These are phyloP conservation scores for Pyronema omphalodes DNA, from an alignment of 495 filamentous ascomycete genomes.

Conservation along the genomic window DNA sequence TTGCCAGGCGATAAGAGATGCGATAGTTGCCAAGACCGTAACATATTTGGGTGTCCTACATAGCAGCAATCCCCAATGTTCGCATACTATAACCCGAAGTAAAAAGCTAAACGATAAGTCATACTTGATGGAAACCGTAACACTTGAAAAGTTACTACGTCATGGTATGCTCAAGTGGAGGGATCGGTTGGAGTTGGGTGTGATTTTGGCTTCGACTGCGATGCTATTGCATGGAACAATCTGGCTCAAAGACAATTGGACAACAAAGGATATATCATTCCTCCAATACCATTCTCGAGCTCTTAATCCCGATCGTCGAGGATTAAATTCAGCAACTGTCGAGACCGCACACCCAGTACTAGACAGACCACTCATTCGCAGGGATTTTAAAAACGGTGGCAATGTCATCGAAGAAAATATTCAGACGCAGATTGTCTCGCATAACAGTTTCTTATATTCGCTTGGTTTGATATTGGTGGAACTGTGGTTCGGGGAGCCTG, in stretches of 20 bases:
- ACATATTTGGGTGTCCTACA: constrained; percentile 10
- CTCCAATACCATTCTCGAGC: neutral
- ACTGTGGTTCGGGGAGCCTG: constrained; percentile 20
- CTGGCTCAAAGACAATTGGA: constrained; percentile 11
- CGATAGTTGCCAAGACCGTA: neutral
- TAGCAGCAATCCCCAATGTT: constrained; percentile 4
- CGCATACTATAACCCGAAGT: neutral
- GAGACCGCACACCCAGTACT: constrained; percentile 4
- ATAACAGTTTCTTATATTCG: constrained; percentile 21
- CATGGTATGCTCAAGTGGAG: neutral
- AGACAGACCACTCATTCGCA: constrained; percentile 14
- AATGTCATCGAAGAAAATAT: neutral
- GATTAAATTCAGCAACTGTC: neutral
- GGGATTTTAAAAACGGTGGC: constrained; percentile 9
- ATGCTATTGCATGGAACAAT: constrained; percentile 13
- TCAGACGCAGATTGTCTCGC: constrained; percentile 2
- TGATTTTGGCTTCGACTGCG: constrained; percentile 13
- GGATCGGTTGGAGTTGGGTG: constrained; percentile 10
- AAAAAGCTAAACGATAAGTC: neutral
- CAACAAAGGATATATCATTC: constrained; percentile 9
- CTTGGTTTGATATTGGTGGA: constrained; percentile 25
- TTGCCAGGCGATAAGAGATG: constrained; percentile 6
- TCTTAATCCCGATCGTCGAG: neutral
- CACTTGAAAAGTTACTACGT: constrained; percentile 6
- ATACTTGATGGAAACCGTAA: neutral